Conservation (phyloP, 1,284 basidiomycete genomes). For the Austropuccinia psidii region DNA sequence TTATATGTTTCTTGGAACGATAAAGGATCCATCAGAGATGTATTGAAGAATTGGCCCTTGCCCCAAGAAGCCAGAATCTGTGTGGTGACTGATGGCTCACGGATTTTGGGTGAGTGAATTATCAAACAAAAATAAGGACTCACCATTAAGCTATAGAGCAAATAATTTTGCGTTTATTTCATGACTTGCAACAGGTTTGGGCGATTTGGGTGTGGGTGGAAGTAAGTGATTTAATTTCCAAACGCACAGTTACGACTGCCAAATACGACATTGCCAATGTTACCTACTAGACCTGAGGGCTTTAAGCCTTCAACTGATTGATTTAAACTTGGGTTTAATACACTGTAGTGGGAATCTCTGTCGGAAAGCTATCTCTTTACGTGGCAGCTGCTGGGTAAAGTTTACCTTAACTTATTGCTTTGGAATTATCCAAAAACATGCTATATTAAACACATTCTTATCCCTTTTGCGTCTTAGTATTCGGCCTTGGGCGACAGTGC, state of each 20-base stretch:
- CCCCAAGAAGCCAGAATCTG: slow-evolving; percentile 66
- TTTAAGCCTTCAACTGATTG: no score
- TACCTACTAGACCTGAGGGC: no score
- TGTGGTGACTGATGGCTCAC: slow-evolving; percentile 77
- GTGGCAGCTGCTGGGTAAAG: slow-evolving; percentile 72
- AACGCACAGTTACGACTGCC: not conserved
- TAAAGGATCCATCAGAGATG: slow-evolving; percentile 65
- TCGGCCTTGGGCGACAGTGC: slow-evolving; percentile 72
- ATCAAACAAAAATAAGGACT: not conserved
- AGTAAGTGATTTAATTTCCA: slow-evolving; percentile 29
- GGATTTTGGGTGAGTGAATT: slow-evolving; percentile 64
- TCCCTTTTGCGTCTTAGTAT: no score
- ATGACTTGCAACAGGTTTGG: slow-evolving; percentile 51
- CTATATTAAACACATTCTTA: no score
- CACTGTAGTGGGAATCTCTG: slow-evolving; percentile 74
- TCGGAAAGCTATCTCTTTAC: slow-evolving; percentile 87
- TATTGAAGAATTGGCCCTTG: slow-evolving; percentile 69
- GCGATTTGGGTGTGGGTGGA: slow-evolving; percentile 61
- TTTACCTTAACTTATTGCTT: no score
- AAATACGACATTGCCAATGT: no score
- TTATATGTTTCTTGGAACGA: slow-evolving; percentile 72
- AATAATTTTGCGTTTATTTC: not conserved
- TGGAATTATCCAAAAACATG: no score
- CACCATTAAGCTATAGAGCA: no score
- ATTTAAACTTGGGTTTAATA: slow-evolving; percentile 21